phyloP scores from a whole-genome alignment of 805 yeast species.

The Pichia heedii region DNA sequence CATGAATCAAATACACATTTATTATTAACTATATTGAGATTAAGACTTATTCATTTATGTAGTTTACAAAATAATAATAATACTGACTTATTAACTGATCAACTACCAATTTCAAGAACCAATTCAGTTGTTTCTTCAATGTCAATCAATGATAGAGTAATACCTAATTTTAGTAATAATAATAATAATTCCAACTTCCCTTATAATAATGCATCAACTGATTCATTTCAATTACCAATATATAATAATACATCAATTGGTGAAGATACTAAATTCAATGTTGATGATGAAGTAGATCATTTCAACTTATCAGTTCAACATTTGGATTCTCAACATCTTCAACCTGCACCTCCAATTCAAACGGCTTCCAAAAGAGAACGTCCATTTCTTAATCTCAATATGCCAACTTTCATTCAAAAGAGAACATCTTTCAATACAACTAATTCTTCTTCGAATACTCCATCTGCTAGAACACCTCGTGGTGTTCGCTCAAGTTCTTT shows the following conservation, averaged over 20 bases:
- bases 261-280: neutral
- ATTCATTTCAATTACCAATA: neutral
- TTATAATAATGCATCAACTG: neutral
- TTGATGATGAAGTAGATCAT: too few species aligned
- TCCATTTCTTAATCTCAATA: conserved; percentile 2
- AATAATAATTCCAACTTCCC: neutral
- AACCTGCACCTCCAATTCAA: conserved; percentile 1
- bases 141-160: conserved; percentile 5
- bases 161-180: neutral
- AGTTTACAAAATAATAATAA: conserved; percentile 9
- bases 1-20: conserved; percentile 16
- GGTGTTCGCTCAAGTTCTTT: conserved; percentile 1
- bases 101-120: conserved; percentile 10
- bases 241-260: neutral
- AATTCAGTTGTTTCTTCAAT: conserved; percentile 6
- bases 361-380: neutral
- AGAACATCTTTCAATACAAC: neutral
- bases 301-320: too few species aligned
- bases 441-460: neutral
- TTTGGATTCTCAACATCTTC: neutral
- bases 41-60: conserved; percentile 26
- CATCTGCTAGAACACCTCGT: conserved; percentile 2
- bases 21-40: conserved; percentile 25
- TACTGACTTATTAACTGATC: conserved; percentile 2
- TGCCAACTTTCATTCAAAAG: neutral